Evolutionary conservation across 306 rosid genomes (phyloP).

Genomic region (Cucumis cinereus): DNA sequence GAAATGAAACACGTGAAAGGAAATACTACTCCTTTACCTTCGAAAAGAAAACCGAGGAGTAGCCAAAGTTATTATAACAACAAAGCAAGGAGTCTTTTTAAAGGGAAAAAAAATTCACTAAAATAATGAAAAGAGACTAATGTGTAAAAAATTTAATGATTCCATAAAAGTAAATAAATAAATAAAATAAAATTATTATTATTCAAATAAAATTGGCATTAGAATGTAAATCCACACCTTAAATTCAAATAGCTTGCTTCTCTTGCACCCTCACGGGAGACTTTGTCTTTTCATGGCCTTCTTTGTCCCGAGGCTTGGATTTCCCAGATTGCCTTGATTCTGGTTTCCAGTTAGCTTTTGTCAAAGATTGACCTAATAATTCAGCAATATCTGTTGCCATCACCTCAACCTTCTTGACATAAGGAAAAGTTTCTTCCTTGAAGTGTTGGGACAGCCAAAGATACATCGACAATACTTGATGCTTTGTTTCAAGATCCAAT

Average conservation of each 20-base stretch:
- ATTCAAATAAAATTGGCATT: neutral
- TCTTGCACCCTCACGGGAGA: slow-evolving; percentile 29
- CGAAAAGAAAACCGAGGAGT: neutral
- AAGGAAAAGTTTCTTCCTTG: slow-evolving; percentile 59
- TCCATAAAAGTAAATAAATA: too few species aligned
- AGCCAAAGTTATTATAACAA: neutral
- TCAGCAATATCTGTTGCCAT: slow-evolving; percentile 68
- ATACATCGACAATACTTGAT: slow-evolving; percentile 78
- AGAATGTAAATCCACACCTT: slow-evolving; percentile 5
- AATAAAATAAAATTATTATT: too few species aligned
- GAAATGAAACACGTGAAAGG: neutral
- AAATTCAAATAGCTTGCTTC: slow-evolving; percentile 28
- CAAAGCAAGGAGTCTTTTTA: too few species aligned
- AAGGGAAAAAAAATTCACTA: too few species aligned
- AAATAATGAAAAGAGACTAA: too few species aligned
- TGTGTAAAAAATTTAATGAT: too few species aligned
- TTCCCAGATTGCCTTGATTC: slow-evolving; percentile 41
- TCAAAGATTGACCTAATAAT: slow-evolving; percentile 50
- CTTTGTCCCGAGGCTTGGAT: slow-evolving; percentile 29
- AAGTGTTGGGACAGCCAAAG: slow-evolving; percentile 81
- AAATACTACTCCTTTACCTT: neutral
- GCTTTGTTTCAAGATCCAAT: slow-evolving; percentile 83
- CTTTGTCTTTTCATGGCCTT: slow-evolving; percentile 34
- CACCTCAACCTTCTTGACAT: slow-evolving; percentile 50
- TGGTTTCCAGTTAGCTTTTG: slow-evolving; percentile 78